Base-by-base conservation (phyloP, 352 stramenopile genomes). In the Globisporangium parvum region DNA sequence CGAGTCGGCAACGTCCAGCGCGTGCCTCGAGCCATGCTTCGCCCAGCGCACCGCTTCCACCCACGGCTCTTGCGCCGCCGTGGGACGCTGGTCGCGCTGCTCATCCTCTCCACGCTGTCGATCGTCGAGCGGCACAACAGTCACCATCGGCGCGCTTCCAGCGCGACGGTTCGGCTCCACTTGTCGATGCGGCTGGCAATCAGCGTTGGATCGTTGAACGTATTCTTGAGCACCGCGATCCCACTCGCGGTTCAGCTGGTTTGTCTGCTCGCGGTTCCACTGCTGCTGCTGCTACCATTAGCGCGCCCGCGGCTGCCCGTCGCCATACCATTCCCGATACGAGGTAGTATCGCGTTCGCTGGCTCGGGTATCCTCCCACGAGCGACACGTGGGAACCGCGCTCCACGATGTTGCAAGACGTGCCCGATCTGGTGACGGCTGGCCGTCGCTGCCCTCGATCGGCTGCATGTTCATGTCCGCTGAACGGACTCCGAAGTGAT, bases 171-270 rank as follows among this genome's bases (percentile, higher is more conserved):
- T 44, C 49, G 6, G 44, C 50, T 6, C 57, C 33, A 4, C 42
- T 58, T 40, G 15, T 63, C 26, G 60, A 66, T 37, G 53, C 44
- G 37, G 18, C 42, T 2, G 53, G 54, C 9, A 35, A 53, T 2
- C 12, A 8, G 17, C 37, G 37, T 17, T 66, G 49, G 53, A 54
- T 62, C 8, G 53, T 59, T 8, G 57, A 66, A 6, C 53, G 44
- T 23, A 51, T 66, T 5, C 48, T 62, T 1, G 37, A 6, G 6
- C 60, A 66, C 26, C 33, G 55, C 26, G 53, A 66, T 37, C 15
- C 46, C 0, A 1, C 10, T 49, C 21, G 20, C 31, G 31, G 31
- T 37, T 37, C 31, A 1, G 9, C 6, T 37, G 31, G 26, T 6
- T 2, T 6, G 6, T 31, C 26, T 31, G 26, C 20, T 49, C 21